These are phyloP conservation scores for Exophiala lecanii-corni DNA, from an alignment of 2,329 filamentous ascomycete species.

Conservation along the genomic window DNA sequence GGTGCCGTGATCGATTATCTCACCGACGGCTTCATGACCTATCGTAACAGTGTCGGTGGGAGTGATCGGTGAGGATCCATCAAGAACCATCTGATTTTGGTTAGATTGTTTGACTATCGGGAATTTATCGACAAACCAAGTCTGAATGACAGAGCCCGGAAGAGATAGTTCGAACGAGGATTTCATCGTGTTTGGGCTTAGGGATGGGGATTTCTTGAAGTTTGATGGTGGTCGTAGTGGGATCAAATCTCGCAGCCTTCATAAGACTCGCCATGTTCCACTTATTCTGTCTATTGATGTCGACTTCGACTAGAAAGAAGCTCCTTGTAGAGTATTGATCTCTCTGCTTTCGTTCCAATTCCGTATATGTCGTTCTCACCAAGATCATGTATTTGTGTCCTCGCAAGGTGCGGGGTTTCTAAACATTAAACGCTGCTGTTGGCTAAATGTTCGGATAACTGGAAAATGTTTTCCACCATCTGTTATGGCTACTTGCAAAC, in stretches of 20 bases:
- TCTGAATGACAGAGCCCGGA: conserved; percentile 9
- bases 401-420: too few relatives aligned
- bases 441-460: too few relatives aligned
- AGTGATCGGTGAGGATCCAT: not conserved
- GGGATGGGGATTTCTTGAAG: conserved; percentile 5
- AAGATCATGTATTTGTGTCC: too few relatives aligned
- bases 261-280: not conserved
- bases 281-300: too few relatives aligned
- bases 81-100: conserved; percentile 3
- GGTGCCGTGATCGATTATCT: conserved; percentile 2
- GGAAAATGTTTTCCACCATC: too few relatives aligned
- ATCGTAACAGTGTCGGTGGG: conserved; percentile 1
- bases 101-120: not conserved
- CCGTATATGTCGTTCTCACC: too few relatives aligned
- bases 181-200: conserved; percentile 2
- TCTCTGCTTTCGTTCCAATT: too few relatives aligned
- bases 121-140: conserved; percentile 2
- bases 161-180: conserved; percentile 5
- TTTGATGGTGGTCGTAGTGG: not conserved
- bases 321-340: too few relatives aligned
- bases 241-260: not conserved
- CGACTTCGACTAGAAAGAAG: too few relatives aligned
- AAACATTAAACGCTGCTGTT: too few relatives aligned
- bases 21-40: conserved; percentile 8
- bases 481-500: too few relatives aligned